A percentile compares a stretch with the other conserved stretches of the same genome.
These are phyloP conservation scores for Kwoniella europaea DNA, from an alignment of 768 basidiomycete species.

Conservation along the genomic window DNA sequence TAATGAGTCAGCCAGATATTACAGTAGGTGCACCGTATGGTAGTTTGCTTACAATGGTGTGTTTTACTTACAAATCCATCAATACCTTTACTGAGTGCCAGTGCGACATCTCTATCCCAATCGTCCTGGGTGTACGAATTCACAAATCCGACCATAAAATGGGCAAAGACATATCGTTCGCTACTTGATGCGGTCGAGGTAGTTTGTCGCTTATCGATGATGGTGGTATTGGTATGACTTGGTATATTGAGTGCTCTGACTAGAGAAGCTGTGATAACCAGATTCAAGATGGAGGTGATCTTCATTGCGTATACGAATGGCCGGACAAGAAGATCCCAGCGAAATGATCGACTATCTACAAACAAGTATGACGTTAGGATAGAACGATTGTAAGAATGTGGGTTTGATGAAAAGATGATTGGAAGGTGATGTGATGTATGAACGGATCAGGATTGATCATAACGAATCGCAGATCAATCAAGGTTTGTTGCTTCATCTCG, in stretches of 20 bases:
- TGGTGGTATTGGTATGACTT: neutral
- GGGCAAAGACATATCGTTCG: constrained; percentile 46
- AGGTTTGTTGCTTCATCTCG: too few relatives aligned
- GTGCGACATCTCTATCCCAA: constrained; percentile 43
- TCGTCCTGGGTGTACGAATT: constrained; percentile 41
- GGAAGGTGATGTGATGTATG: too few relatives aligned
- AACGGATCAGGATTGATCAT: too few relatives aligned
- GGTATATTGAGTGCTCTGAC: neutral
- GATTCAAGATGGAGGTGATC: neutral
- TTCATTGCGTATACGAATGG: neutral
- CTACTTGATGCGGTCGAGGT: neutral
- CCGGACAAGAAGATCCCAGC: too few relatives aligned
- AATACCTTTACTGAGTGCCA: constrained; percentile 51
- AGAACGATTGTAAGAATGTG: neutral
- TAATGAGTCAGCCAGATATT: neutral
- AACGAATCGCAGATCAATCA: too few relatives aligned
- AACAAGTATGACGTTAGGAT: neutral
- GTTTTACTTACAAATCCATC: constrained; percentile 42
- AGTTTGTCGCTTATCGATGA: neutral
- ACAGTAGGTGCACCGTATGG: neutral
- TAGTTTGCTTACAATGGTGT: neutral
- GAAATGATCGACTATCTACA: neutral
- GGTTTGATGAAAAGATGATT: too few relatives aligned
- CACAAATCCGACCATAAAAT: constrained; percentile 57
- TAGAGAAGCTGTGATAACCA: neutral